Percentiles rank a stretch among this genome's conserved stretches.
Evolutionary conservation across 1,284 basidiomycete species (phyloP).

Genomic region (Fomitopsis pinicola): DNA sequence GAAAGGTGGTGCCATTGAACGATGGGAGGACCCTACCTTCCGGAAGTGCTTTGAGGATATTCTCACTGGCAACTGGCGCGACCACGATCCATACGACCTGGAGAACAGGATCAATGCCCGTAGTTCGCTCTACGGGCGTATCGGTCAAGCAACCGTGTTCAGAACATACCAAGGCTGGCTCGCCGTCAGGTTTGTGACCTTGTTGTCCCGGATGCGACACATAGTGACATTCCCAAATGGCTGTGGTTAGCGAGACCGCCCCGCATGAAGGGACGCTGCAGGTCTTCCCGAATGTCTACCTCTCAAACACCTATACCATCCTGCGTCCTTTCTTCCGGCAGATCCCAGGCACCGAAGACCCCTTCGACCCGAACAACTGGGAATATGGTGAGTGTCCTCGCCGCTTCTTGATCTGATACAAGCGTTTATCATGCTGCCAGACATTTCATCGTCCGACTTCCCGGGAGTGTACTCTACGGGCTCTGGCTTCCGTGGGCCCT

Average conservation of each 20-base stretch:
- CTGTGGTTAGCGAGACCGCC: slow-evolving; percentile 50
- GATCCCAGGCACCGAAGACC: slow-evolving; percentile 34
- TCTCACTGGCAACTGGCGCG: slow-evolving; percentile 62
- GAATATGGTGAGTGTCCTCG: slow-evolving; percentile 49
- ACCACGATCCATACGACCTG: slow-evolving; percentile 70
- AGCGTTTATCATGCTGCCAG: slow-evolving; percentile 28
- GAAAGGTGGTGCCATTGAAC: slow-evolving; percentile 72
- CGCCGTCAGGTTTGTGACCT: slow-evolving; percentile 46
- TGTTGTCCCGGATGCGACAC: not conserved
- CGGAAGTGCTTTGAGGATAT: slow-evolving; percentile 65
- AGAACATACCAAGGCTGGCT: slow-evolving; percentile 81
- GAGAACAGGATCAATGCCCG: slow-evolving; percentile 57
- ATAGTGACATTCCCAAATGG: not conserved
- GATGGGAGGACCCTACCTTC: slow-evolving; percentile 80
- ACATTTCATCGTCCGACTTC: slow-evolving; percentile 53
- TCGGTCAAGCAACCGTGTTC: slow-evolving; percentile 65
- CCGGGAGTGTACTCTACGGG: slow-evolving; percentile 46
- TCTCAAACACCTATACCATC: slow-evolving; percentile 79
- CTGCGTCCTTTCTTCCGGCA: slow-evolving; percentile 81
- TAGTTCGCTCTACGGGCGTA: slow-evolving; percentile 56
- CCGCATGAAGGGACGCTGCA: slow-evolving; percentile 76
- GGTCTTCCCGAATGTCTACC: slow-evolving; percentile 72
- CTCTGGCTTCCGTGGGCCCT: slow-evolving; percentile 47
- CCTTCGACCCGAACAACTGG: slow-evolving; percentile 65
- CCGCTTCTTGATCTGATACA: too few species aligned